Evolutionary conservation across 495 filamentous ascomycete genomes (phyloP).

Genomic region (Hypoxylon crocopeplum): DNA sequence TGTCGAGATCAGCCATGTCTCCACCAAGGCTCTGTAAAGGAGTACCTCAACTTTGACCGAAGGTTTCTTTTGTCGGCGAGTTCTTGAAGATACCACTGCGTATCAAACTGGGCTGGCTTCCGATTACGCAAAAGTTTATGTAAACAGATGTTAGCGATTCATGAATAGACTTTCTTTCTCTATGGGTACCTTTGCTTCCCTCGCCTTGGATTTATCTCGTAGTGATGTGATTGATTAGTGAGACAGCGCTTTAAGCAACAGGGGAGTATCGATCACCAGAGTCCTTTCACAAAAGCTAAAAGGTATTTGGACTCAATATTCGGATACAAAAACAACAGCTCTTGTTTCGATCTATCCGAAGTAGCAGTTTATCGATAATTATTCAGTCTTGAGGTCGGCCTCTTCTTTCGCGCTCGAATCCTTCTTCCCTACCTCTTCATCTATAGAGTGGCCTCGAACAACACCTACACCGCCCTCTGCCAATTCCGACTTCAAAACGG

Average conservation of each 20-base stretch:
- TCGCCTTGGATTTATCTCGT: too few species aligned
- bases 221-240: too few species aligned
- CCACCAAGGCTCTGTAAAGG: slow-evolving; percentile 10
- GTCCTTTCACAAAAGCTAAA: too few species aligned
- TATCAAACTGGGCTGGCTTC: not conserved
- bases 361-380: not conserved
- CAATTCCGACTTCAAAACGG: slow-evolving; percentile 53
- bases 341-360: slow-evolving; percentile 7
- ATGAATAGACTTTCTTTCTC: not conserved
- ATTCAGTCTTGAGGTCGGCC: slow-evolving; percentile 7
- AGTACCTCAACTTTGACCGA: too few species aligned
- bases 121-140: not conserved
- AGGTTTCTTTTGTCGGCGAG: not conserved
- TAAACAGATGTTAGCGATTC: not conserved
- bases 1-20: slow-evolving; percentile 12
- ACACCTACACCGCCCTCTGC: slow-evolving; percentile 35
- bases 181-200: too few species aligned
- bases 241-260: too few species aligned
- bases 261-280: too few species aligned
- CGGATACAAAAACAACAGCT: not conserved
- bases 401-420: slow-evolving; percentile 23
- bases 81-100: not conserved
- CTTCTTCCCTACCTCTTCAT: slow-evolving; percentile 31
- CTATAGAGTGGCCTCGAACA: slow-evolving; percentile 32
- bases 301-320: too few species aligned